Evolutionary conservation across 2,329 filamentous ascomycete species (phyloP), one percentile per base, ranked within the genome.

Genomic region (Mycosphaerella arachidis): DNA sequence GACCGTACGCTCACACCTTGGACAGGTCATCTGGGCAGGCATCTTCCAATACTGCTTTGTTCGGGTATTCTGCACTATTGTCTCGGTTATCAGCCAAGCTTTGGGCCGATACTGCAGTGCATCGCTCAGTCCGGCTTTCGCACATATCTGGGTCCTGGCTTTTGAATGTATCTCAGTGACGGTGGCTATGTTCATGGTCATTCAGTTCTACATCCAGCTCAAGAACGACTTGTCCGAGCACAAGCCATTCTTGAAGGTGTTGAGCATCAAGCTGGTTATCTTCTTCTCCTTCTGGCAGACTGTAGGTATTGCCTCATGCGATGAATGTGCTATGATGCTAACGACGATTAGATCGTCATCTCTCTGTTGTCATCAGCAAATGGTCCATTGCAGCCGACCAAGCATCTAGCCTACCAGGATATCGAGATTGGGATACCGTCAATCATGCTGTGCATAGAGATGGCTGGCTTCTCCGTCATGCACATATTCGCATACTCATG

Each of bases 211-310:
- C 74, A 74, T 89, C 31, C 90, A 95, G 73, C 79, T 94, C 50
- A 86, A 85, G 63, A 76, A 81, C 0, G 84, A 90, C 60, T 81
- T 96, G 29, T 80, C 82, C 7, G 82, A 87, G 56, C 84, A 95
- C 71, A 81, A 78, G 18, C 89, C 91, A 0, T 88, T 93, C 66
- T 75, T 93, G 65, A 96, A 96, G 75, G 86, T 96, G 29, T 72
- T 91, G 20, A 89, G 90, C 69, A 94, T 96, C 76, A 96, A 96
- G 75, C 82, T 95, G 30, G 91, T 95, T 70, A 91, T 96, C 70
- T 96, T 96, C 79, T 82, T 96, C 66, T 92, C 88, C 37, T 95
- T 95, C 75, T 96, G 91, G 91, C 91, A 96, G 71, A 80, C 78
- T 33, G 79, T 82, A 68, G 65, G 76, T 53, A 18, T 18, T 12